Conservation (phyloP, 2,329 filamentous ascomycete species). For the Penicillium brevicompactum region DNA sequence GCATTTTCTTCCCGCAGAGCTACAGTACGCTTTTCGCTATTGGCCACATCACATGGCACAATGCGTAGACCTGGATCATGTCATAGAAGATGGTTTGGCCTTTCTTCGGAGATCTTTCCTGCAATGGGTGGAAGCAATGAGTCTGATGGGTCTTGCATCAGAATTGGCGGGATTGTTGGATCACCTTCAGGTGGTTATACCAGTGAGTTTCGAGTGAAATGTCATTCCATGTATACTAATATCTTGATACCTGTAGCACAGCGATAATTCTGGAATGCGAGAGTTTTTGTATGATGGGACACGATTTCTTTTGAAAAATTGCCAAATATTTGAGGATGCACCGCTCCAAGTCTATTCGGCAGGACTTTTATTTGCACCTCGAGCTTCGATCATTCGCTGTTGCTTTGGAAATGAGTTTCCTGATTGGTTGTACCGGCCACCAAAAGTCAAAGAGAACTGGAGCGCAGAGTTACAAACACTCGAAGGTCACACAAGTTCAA, state of each 20-base stretch:
- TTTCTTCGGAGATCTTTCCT: conserved; percentile 27
- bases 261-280: conserved; percentile 8
- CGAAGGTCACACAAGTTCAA: background rate
- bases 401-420: conserved; percentile 20
- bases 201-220: conserved; percentile 5
- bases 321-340: conserved; percentile 26
- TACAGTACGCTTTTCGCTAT: conserved; percentile 3
- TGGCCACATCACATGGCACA: conserved; percentile 30
- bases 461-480: conserved; percentile 9
- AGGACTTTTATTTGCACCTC: conserved; percentile 34
- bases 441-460: conserved; percentile 10
- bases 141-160: conserved; percentile 19
- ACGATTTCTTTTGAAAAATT: conserved; percentile 31
- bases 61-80: background rate
- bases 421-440: conserved; percentile 14
- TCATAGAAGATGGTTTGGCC: conserved; percentile 3
- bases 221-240: background rate
- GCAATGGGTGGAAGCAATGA: conserved; percentile 31
- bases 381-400: conserved; percentile 23
- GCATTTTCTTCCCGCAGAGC: conserved; percentile 7
- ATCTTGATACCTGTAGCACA: conserved; percentile 7
- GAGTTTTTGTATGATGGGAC: conserved; percentile 30
- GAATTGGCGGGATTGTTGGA: conserved; percentile 21
- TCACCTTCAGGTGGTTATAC: conserved; percentile 12
- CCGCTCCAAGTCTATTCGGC: conserved; percentile 38